phyloP scores from a whole-genome alignment of 169 alveolate species.

The Plasmodium coatneyi region DNA sequence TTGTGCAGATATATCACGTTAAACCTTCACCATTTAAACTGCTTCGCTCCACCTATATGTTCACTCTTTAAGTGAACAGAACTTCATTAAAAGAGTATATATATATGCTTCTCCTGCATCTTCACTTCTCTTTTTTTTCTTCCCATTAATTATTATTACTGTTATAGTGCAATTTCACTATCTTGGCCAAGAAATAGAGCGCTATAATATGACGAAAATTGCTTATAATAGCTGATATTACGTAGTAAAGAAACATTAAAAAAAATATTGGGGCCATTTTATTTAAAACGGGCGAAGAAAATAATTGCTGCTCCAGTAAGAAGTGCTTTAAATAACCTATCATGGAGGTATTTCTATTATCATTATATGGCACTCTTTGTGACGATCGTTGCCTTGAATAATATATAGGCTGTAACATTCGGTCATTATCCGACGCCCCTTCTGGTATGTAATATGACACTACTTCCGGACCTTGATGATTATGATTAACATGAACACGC shows the following conservation, averaged over 20 bases:
- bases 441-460: conserved; percentile 6
- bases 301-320: conserved; percentile 2
- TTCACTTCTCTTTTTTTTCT: background rate
- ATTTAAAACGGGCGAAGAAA: conserved; percentile 30
- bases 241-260: conserved; percentile 27
- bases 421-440: background rate
- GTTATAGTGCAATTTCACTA: conserved; percentile 11
- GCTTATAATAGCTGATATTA: conserved; percentile 14
- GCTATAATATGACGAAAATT: conserved; percentile 42
- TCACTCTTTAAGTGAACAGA: background rate
- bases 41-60: background rate
- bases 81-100: background rate
- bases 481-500: background rate
- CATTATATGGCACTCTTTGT: background rate
- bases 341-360: background rate
- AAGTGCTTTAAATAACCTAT: conserved; percentile 1
- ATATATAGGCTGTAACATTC: background rate
- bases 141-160: background rate
- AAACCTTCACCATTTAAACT: background rate
- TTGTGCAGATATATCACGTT: background rate
- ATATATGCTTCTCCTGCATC: background rate
- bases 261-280: conserved; percentile 8
- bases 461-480: conserved; percentile 8
- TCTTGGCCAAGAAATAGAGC: conserved; percentile 17
- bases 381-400: background rate